Conservation (phyloP, 352 stramenopile species). For the Phytophthora agathidicida region DNA sequence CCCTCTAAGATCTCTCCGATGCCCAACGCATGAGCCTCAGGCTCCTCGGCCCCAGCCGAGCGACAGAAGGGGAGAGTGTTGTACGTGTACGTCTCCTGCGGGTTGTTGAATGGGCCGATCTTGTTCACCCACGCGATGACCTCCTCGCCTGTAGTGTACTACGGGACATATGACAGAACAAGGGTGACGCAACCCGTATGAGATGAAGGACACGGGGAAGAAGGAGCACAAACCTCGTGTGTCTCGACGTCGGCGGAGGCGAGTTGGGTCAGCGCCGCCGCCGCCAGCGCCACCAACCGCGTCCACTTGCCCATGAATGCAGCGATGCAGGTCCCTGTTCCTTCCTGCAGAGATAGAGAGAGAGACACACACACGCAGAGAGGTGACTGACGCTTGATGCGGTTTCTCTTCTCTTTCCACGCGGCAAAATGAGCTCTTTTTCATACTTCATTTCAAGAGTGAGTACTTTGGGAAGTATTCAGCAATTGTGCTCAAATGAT, state of each 20-base stretch:
- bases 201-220: too few species aligned
- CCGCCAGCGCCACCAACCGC: conserved; percentile 26
- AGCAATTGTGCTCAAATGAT: too few species aligned
- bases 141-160: conserved; percentile 78
- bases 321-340: too few species aligned
- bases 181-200: too few species aligned
- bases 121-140: conserved; percentile 98
- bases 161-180: conserved; percentile 1
- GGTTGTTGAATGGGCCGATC: conserved; percentile 97
- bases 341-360: conserved; percentile 10
- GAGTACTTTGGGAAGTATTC: too few species aligned
- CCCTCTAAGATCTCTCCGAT: conserved; percentile 97
- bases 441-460: too few species aligned
- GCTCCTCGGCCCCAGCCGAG: conserved; percentile 81
- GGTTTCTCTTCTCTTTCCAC: conserved; percentile 14
- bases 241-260: conserved; percentile 54
- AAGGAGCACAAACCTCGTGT: conserved; percentile 48
- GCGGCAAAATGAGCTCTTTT: conserved; percentile 6
- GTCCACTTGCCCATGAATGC: conserved; percentile 31
- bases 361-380: background rate
- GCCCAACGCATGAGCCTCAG: conserved; percentile 83
- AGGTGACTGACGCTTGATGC: background rate
- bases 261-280: conserved; percentile 16
- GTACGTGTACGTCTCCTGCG: conserved; percentile 99
- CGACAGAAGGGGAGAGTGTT: conserved; percentile 99